These are phyloP conservation scores for Sporothrix brunneoviolacea DNA, from an alignment of 2,329 filamentous ascomycete species.

Conservation along the genomic window DNA sequence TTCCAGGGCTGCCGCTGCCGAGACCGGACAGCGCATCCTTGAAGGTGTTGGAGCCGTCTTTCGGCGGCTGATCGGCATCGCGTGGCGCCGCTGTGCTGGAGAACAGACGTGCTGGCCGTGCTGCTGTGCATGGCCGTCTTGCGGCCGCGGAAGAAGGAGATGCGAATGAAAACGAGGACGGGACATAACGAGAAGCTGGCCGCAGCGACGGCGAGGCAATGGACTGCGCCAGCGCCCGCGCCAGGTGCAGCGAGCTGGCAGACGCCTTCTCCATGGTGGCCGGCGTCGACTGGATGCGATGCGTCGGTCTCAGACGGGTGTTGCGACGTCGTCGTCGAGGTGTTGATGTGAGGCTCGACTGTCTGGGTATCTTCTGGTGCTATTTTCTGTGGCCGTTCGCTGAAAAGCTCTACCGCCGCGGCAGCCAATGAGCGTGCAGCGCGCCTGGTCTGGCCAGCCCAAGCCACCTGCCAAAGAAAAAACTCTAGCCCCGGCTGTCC, in stretches of 20 bases:
- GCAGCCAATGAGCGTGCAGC: conserved; percentile 8
- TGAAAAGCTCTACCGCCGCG: conserved; percentile 3
- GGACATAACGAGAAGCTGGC: background rate
- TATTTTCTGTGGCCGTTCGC: background rate
- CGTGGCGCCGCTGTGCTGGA: conserved; percentile 4
- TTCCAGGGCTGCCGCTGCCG: background rate
- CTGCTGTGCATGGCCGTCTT: conserved; percentile 1
- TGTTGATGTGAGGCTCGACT: too few relatives aligned
- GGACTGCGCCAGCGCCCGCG: conserved; percentile 32
- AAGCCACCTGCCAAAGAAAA: background rate
- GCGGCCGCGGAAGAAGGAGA: conserved; percentile 1
- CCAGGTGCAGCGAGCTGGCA: conserved; percentile 35
- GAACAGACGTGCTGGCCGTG: conserved; percentile 9
- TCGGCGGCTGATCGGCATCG: conserved; percentile 5
- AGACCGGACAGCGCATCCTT: too few relatives aligned
- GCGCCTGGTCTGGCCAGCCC: background rate
- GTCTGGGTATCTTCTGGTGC: background rate
- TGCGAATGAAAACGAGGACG: background rate
- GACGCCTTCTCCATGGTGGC: conserved; percentile 37
- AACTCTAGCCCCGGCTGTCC: conserved; percentile 6
- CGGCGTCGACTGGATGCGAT: too few relatives aligned
- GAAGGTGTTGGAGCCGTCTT: background rate
- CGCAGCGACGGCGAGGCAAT: conserved; percentile 17
- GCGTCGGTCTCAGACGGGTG: background rate
- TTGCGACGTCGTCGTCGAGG: background rate